phyloP scores from a whole-genome alignment of 2,329 filamentous ascomycete genomes.

The Colletotrichum abscissum region DNA sequence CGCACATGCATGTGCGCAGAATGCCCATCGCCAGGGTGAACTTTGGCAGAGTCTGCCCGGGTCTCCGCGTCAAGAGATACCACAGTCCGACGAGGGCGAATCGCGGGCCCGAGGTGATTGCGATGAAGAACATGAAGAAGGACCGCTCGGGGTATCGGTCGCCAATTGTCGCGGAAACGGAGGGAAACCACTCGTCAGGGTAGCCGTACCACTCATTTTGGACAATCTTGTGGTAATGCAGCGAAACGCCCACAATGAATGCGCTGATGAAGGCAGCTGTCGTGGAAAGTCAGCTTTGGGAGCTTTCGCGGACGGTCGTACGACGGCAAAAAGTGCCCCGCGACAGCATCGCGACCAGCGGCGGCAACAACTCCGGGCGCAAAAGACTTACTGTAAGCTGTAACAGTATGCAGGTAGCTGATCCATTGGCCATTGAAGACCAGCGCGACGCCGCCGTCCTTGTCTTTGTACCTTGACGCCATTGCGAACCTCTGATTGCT shows the following conservation, averaged over 20 bases:
- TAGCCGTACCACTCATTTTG: conserved; percentile 97
- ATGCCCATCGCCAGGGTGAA: conserved; percentile 83
- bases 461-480: conserved; percentile 71
- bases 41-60: conserved; percentile 81
- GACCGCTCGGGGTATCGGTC: conserved; percentile 97
- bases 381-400: conserved; percentile 78
- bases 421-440: conserved; percentile 89
- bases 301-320: conserved; percentile 11
- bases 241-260: conserved; percentile 79
- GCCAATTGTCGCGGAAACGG: conserved; percentile 95
- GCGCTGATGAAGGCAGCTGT: conserved; percentile 87
- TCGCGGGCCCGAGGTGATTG: conserved; percentile 91
- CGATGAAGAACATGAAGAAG: conserved; percentile 97
- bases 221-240: conserved; percentile 98
- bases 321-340: conserved; percentile 18
- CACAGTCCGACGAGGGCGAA: conserved; percentile 92
- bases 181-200: conserved; percentile 96
- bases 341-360: not conserved
- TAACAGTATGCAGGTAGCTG: conserved; percentile 84
- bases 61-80: conserved; percentile 87
- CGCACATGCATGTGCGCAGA: conserved; percentile 91
- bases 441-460: conserved; percentile 69
- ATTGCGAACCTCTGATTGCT: conserved; percentile 42
- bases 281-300: conserved; percentile 1
- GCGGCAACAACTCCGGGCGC: not conserved